Base-by-base conservation (phyloP, 768 basidiomycete genomes). In the Dioszegia aurantiaca region DNA sequence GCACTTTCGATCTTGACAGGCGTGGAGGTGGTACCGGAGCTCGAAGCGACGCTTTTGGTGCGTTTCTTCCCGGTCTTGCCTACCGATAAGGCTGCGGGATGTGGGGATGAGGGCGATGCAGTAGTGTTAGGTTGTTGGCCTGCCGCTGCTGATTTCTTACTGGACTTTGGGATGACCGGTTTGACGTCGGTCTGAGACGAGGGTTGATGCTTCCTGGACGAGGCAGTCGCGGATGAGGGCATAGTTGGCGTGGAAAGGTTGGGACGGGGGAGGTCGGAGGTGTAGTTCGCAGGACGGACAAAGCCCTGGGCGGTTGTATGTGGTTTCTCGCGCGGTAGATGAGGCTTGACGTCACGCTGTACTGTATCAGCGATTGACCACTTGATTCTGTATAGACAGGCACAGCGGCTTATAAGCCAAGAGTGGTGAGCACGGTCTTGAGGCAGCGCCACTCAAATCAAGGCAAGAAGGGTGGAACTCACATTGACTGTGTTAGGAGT, bases 261-360 rank as follows among this genome's bases (percentile, higher is more conserved):
- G 12, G 39, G 37, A n/a, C 12, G 24, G 39, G 28, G 41, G 11
- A 45, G 54, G 36, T 31, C 41, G 40, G 54, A 23, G 9, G 54
- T 47, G 27, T 57, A 57, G 46, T 57, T 57, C 23, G 56, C 23
- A 3, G 56, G 44, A 10, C 56, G 44, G 33, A 33, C 33, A 31
- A 57, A 57, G 27, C 56, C 56, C 37, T 17, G 16, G 10, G 44
- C 2, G n/a, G 56, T 47, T 14, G 42, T 57, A 28, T 57, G 56
- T 19, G 42, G 42, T 39, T 45, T 19, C 11, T 9, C 39, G 4
- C 4, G 27, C 12, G 46, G 53, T 30, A 9, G 41, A 23, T 33
- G 41, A 2, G 40, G 28, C 33, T 42, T 43, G 4, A 42, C 14
- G 42, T 42, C 27, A 42, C 42, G n/a, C 17, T 44, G 31, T 36